Evolutionary conservation across 1,284 basidiomycete species (phyloP), one percentile per base, ranked within the genome.

Genomic region (Leccinum pachyderme): DNA sequence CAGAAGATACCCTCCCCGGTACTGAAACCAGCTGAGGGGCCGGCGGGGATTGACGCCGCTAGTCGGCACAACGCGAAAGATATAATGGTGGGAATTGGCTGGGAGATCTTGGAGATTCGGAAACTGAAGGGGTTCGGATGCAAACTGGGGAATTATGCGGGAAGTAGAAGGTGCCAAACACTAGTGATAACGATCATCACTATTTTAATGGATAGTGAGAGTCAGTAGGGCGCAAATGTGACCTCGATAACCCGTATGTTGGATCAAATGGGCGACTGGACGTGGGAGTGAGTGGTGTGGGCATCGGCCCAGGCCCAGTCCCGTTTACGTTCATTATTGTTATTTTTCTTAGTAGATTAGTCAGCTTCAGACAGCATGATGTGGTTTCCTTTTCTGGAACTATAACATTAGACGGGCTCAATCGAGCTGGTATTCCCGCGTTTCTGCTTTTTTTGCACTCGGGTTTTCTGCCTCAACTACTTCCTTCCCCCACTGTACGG

Each of bases 401-500:
- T 41, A 41, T 41, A 41, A 12, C 18, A 41, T 41, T 7, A 39
- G 37, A 39, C 39, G 22, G 22, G 39, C 39, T 41, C 18, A 11
- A 11, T 22, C 18, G 37, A 39, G 37, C 6, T 39, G 11, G 9
- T 7, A 39, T 41, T 22, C 39, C 37, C 18, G 37, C 39, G 11
- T 41, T 4, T 22, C 39, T 22, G 12, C 18, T 41, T 41, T 41
- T 41, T 22, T 41, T 41, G 39, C 39, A 41, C 39, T 22, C 25
- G 18, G 13, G 43, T 44, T 27, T 25, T 25, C 43, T 13, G 11
- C 37, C 18, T 22, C 43, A 9, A 12, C 45, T 55, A 31, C 32
- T 18, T 48, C 47, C 37, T 18, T 22, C 59, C 37, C 50, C 47
- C 58, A 54, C 43, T 64, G 63, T 61, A 43, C 43, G 63, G 63